phyloP scores from a whole-genome alignment of 352 stramenopile species.

The Pythium rhizo-oryzae region DNA sequence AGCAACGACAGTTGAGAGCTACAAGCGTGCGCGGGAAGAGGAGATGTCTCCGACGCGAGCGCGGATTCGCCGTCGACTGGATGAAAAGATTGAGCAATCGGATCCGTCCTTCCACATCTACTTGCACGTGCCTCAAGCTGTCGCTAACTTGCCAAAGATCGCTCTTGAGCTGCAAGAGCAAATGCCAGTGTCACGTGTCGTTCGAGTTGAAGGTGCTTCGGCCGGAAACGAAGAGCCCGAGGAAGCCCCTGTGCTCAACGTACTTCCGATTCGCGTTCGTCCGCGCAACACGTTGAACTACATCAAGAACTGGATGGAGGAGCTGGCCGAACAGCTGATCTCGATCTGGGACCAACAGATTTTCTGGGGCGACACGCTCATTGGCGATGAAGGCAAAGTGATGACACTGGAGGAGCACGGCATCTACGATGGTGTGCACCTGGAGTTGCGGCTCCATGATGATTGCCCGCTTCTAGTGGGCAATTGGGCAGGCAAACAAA shows the following conservation, averaged over 20 bases:
- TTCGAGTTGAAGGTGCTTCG: conserved; percentile 11
- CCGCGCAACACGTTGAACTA: conserved; percentile 76
- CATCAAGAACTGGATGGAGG: conserved; percentile 85
- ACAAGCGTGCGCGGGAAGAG: conserved; percentile 30
- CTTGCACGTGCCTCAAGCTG: conserved; percentile 57
- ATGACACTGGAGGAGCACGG: conserved; percentile 79
- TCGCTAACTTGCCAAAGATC: conserved; percentile 66
- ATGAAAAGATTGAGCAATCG: conserved; percentile 56
- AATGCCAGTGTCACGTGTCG: conserved; percentile 17
- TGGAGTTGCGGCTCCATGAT: conserved; percentile 77
- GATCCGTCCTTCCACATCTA: conserved; percentile 66
- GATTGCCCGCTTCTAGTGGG: conserved; percentile 73
- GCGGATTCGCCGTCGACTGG: conserved; percentile 55
- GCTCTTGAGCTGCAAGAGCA: conserved; percentile 73
- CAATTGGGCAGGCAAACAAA: conserved; percentile 61
- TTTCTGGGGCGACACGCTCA: conserved; percentile 75
- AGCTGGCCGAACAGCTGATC: conserved; percentile 75
- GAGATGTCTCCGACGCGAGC: conserved; percentile 55
- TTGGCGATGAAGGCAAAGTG: conserved; percentile 71
- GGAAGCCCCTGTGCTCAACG: conserved; percentile 11
- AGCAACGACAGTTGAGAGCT: conserved; percentile 28
- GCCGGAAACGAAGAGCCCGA: conserved; percentile 26
- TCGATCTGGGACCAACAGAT: conserved; percentile 85
- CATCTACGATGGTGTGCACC: conserved; percentile 60
- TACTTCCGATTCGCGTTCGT: conserved; percentile 66